Conservation (phyloP, 2,329 filamentous ascomycete species). For the Neonectria magnoliae region DNA sequence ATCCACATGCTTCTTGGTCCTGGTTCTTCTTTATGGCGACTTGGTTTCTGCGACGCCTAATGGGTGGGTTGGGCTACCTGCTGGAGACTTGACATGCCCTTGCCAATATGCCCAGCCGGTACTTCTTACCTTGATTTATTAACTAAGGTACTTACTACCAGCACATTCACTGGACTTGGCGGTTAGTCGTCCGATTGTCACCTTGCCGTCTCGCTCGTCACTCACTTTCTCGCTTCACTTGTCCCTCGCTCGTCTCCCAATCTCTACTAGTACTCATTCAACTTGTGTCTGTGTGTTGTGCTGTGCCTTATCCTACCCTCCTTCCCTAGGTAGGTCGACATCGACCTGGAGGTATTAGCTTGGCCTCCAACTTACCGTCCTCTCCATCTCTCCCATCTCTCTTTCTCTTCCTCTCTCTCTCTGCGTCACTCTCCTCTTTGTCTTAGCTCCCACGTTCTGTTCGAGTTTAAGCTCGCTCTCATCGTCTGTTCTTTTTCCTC, state of each 20-base stretch:
- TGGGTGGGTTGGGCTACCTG: not conserved
- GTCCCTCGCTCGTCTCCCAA: not conserved
- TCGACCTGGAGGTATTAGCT: slow-evolving; percentile 5
- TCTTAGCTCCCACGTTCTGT: slow-evolving; percentile 11
- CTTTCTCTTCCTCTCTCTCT: not conserved
- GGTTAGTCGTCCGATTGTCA: not conserved
- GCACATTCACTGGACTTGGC: not conserved
- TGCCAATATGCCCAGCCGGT: slow-evolving; percentile 1
- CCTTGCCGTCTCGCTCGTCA: not conserved
- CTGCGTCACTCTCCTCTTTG: slow-evolving; percentile 4
- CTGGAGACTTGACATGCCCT: not conserved
- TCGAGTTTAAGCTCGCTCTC: slow-evolving; percentile 4
- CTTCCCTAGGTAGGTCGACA: not conserved
- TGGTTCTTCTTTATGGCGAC: not conserved
- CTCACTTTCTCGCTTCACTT: not conserved
- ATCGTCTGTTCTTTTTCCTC: slow-evolving; percentile 7
- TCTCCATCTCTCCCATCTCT: not conserved
- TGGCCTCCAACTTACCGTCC: not conserved
- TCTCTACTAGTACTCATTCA: not conserved
- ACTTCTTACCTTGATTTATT: not conserved
- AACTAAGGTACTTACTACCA: not conserved
- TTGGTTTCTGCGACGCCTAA: not conserved
- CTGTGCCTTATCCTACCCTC: slow-evolving; percentile 6
- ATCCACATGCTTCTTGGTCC: not conserved
- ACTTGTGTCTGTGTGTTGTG: not conserved